Evolutionary conservation across 148 eudicot genomes (phyloP).

Genomic region (Beta vulgaris): DNA sequence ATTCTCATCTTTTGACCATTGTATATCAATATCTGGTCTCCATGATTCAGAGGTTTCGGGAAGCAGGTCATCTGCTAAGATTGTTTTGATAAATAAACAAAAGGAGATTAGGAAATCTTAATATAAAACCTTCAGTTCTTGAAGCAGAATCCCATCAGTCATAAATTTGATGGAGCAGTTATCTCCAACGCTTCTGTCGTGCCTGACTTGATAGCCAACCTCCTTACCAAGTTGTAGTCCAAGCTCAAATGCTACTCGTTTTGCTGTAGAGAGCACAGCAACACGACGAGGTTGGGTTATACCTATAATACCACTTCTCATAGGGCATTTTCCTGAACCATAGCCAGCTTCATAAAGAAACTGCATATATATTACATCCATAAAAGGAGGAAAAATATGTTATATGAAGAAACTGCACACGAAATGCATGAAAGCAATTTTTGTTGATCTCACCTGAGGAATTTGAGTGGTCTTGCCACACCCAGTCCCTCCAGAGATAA

Average conservation of each 20-base stretch:
- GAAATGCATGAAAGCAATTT: neutral
- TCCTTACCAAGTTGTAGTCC: constrained; percentile 77
- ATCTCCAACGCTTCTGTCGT: constrained; percentile 73
- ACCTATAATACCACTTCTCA: constrained; percentile 75
- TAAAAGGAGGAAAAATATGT: constrained; percentile 18
- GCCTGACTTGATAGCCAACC: constrained; percentile 93
- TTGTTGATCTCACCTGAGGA: constrained; percentile 60
- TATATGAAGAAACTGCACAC: neutral
- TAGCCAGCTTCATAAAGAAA: constrained; percentile 96
- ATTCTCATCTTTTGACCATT: neutral
- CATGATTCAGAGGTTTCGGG: no score
- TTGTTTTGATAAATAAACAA: no score
- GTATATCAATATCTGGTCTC: neutral
- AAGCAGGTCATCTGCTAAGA: no score
- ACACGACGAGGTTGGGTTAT: constrained; percentile 97
- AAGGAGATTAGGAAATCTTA: constrained; percentile 1
- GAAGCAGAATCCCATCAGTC: constrained; percentile 97
- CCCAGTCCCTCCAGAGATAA: constrained; percentile 90
- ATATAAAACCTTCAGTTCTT: constrained; percentile 95
- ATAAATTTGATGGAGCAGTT: constrained; percentile 83
- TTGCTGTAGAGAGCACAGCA: constrained; percentile 94
- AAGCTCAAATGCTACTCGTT: constrained; percentile 86
- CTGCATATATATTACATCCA: constrained; percentile 31
- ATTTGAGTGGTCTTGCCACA: constrained; percentile 98
- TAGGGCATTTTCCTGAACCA: constrained; percentile 50